phyloP scores from a whole-genome alignment of 1,139 yeast genomes.

The Arxiozyma bovina region DNA sequence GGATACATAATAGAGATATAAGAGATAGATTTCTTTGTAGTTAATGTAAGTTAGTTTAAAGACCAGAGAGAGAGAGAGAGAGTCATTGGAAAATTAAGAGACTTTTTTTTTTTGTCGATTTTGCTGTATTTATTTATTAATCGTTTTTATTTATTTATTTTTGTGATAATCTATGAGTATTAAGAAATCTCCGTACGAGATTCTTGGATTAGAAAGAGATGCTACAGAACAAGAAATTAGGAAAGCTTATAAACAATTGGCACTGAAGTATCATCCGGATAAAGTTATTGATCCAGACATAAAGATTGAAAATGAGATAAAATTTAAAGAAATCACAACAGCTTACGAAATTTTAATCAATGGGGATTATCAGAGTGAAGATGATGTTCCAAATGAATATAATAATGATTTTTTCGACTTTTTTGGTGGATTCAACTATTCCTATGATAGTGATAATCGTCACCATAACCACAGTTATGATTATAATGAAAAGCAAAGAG shows the following conservation, averaged over 20 bases:
- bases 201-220: conserved; percentile 54
- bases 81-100: not conserved
- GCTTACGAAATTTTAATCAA: conserved; percentile 73
- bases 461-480: not conserved
- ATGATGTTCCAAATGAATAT: conserved; percentile 39
- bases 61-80: not conserved
- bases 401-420: conserved; percentile 14
- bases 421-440: conserved; percentile 4
- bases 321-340: conserved; percentile 65
- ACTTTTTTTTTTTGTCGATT: too few relatives aligned
- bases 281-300: conserved; percentile 56
- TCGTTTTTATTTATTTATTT: too few relatives aligned
- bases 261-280: conserved; percentile 72
- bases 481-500: not conserved
- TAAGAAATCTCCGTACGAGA: conserved; percentile 44
- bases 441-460: not conserved
- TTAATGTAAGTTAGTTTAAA: not conserved
- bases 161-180: not conserved
- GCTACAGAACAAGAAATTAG: conserved; percentile 63
- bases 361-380: conserved; percentile 50
- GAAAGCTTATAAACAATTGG: conserved; percentile 67
- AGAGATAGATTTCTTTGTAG: too few relatives aligned
- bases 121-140: too few relatives aligned
- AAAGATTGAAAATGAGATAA: conserved; percentile 58
- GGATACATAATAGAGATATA: too few relatives aligned